A percentile compares a stretch with the other conserved stretches of the same genome.
phyloP scores from a whole-genome alignment of 371 early-diverging fungal genomes.

The Mortierella sp. region DNA sequence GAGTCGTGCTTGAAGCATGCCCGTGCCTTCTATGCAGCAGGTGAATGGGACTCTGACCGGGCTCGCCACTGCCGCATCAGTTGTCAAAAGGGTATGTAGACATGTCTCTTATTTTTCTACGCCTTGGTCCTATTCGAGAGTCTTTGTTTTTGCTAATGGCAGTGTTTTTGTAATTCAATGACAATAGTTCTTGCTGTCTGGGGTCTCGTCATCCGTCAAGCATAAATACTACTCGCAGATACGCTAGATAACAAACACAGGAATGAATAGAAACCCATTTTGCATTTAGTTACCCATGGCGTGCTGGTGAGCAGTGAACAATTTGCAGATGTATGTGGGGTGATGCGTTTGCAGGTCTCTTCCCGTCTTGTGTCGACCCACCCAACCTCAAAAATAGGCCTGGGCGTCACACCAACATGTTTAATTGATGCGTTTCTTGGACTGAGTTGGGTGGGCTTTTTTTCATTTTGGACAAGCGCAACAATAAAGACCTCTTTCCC shows the following conservation, averaged over 20 bases:
- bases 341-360: too few species aligned
- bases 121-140: neutral
- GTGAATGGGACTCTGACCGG: conserved; percentile 59
- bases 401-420: too few species aligned
- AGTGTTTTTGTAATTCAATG: neutral
- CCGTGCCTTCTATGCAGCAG: conserved; percentile 52
- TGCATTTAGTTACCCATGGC: neutral
- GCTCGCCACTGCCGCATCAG: conserved; percentile 59
- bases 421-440: too few species aligned
- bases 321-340: too few species aligned
- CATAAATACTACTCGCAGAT: conserved; percentile 9
- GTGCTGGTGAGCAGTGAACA: too few species aligned
- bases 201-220: conserved; percentile 56
- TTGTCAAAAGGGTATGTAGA: conserved; percentile 50
- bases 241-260: neutral
- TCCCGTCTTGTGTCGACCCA: too few species aligned
- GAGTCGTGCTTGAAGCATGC: conserved; percentile 61
- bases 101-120: neutral
- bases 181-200: conserved; percentile 49
- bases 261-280: neutral
- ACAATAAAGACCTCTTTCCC: too few species aligned
- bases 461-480: too few species aligned
- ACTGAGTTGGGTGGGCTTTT: too few species aligned
- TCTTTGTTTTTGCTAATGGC: neutral
- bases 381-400: too few species aligned